A percentile compares a stretch with the other conserved stretches of the same genome.
These are phyloP conservation scores for Metschnikowia arizonensis DNA, from an alignment of 805 yeast genomes.

Conservation along the genomic window DNA sequence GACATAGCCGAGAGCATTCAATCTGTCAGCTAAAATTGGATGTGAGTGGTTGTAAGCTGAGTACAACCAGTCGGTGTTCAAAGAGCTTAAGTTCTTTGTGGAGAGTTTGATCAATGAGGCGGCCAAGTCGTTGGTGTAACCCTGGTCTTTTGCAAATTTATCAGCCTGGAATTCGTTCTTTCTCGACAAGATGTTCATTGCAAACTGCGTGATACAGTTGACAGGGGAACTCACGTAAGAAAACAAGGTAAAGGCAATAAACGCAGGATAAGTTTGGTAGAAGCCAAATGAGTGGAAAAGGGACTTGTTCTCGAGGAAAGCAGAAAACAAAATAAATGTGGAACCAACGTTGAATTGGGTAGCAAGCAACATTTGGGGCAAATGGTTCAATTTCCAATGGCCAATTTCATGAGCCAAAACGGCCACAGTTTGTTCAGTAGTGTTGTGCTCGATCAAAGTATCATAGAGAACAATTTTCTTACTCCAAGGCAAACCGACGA, in stretches of 20 bases:
- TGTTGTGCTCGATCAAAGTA: conserved; percentile 77
- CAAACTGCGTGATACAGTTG: conserved; percentile 63
- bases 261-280: conserved; percentile 54
- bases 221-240: conserved; percentile 75
- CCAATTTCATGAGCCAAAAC: conserved; percentile 98
- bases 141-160: conserved; percentile 70
- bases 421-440: conserved; percentile 80
- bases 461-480: conserved; percentile 94
- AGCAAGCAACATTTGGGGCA: conserved; percentile 66
- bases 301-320: conserved; percentile 74
- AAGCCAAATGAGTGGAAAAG: conserved; percentile 81
- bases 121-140: conserved; percentile 65
- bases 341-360: conserved; percentile 61
- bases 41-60: conserved; percentile 88
- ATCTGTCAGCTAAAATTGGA: conserved; percentile 88
- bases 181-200: conserved; percentile 70
- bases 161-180: conserved; percentile 93
- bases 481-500: conserved; percentile 94
- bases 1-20: conserved; percentile 61
- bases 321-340: conserved; percentile 70
- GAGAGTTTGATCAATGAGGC: conserved; percentile 70
- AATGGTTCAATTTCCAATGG: conserved; percentile 92
- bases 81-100: conserved; percentile 76
- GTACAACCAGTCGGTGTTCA: conserved; percentile 86
- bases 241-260: conserved; percentile 79